Percentiles rank a stretch among this genome's conserved stretches.
These are phyloP conservation scores for Sordariomycetes sp. DNA, from an alignment of 2,329 filamentous ascomycete genomes.

Conservation along the genomic window DNA sequence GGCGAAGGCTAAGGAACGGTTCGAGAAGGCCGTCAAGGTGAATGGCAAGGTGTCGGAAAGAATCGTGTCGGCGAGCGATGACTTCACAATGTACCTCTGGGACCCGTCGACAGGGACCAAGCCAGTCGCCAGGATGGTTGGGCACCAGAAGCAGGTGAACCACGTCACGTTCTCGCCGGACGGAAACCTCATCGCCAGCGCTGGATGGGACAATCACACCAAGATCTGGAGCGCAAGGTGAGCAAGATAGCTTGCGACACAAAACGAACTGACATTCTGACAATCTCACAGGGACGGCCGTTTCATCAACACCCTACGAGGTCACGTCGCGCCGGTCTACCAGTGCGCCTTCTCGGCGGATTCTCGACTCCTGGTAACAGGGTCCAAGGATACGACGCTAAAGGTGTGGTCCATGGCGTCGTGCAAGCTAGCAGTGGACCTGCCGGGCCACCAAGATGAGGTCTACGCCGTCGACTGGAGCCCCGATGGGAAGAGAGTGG, in stretches of 20 bases:
- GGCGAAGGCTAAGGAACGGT: slow-evolving; percentile 68
- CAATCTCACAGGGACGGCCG: slow-evolving; percentile 45
- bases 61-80: slow-evolving; percentile 83
- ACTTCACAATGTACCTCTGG: slow-evolving; percentile 96
- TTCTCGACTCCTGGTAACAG: slow-evolving; percentile 78
- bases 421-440: slow-evolving; percentile 68
- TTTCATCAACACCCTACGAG: slow-evolving; percentile 80
- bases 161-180: slow-evolving; percentile 92
- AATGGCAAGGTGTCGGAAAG: slow-evolving; percentile 72
- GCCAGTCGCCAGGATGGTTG: slow-evolving; percentile 78
- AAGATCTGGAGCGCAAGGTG: slow-evolving; percentile 81
- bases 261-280: neutral
- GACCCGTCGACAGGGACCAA: slow-evolving; percentile 71
- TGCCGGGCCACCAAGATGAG: slow-evolving; percentile 86
- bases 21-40: slow-evolving; percentile 74
- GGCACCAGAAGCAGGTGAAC: slow-evolving; percentile 95
- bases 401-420: slow-evolving; percentile 91
- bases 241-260: slow-evolving; percentile 5
- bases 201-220: slow-evolving; percentile 89
- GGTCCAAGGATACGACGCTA: slow-evolving; percentile 83
- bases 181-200: slow-evolving; percentile 76
- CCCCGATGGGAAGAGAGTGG: slow-evolving; percentile 79
- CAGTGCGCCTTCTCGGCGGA: slow-evolving; percentile 90
- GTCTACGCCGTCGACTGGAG: slow-evolving; percentile 96
- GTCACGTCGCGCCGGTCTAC: slow-evolving; percentile 85